Evolutionary conservation across 148 eudicot species (phyloP), one percentile per base, ranked within the genome.

Genomic region (Gaultheria prostrata): DNA sequence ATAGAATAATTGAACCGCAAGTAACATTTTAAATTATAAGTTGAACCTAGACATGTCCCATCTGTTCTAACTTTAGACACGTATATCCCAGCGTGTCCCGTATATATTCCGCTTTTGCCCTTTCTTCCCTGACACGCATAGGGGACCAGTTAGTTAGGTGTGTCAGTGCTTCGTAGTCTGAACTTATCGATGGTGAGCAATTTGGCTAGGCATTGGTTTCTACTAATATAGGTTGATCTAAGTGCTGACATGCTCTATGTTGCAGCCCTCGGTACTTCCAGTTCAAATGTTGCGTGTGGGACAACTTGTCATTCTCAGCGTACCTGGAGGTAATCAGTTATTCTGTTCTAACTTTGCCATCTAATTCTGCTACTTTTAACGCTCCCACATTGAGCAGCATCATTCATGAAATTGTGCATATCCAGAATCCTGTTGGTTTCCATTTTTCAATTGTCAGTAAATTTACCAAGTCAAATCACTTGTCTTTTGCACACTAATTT

Each of bases 241-340:
- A 43, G 8, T 24, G 77, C 33, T 83, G 33, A 54, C 8, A 17
- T 61, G 3, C 1, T 54, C 39, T 67, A 28, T 83, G 79, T 82
- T 87, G 93, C 98, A 97, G 99, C 97, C 99, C 82, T 88, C 98
- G 56, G 83, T 97, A 86, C 98, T 97, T 85, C 99, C 98, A 50
- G 69, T 97, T 88, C 99, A 97, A 89, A 91, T 97, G 39, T 87
- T 97, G 84, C 91, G 94, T 82, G 88, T 97, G 63, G 99, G 99
- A 82, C 97, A 97, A 84, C 84, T 97, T 65, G 92, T 97, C 77
- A 93, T 97, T 83, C 97, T 95, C 88, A 91, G 93, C 75, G 99
- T 92, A 83, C 99, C 99, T 83, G 93, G 95, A 97, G 99, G 99
- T 97, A 9, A 69, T 85, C 69, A 86, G 65, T 35, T 32, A 46